Base-by-base conservation (phyloP, 441 rosid genomes). In the Melastoma candidum region DNA sequence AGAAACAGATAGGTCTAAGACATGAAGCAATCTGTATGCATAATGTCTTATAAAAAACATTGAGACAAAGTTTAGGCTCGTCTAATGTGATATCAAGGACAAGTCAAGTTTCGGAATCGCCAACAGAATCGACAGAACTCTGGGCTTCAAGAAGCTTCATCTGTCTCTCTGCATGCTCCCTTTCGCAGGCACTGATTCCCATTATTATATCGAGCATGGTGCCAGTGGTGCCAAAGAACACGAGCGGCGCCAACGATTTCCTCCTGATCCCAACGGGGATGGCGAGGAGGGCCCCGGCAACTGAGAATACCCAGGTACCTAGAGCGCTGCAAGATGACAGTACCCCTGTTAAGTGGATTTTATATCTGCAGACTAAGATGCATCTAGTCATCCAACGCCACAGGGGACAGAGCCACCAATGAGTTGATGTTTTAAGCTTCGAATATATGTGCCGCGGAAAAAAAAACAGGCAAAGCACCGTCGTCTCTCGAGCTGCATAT, bases 241-340 rank as follows among this genome's bases (percentile, higher is more conserved):
- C 96, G 3, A 90, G 90, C 2, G 96, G 95, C 3, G 74, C 93
- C 24, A 90, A 61, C 44, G 95, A 90, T 71, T 87, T 90, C 46
- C 84, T 77, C 61, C 79, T 87, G 46, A 90, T 90, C 22, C 97
- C 97, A 7, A 85, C 83, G 0, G 97, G 97, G 64, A 87, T 90
- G 2, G 96, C 97, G 11, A 84, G 58, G 74, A 90, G 73, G 64
- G 95, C 95, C 4, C 96, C 96, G 0, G 74, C 74, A 1, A 81
- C 87, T 3, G 97, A 85, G 74, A 90, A 90, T 46, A 90, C 82
- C 96, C 96, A 87, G 22, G 97, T 87, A 14, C 96, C 97, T 74
- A 87, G 56, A 59, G 97, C 96, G 60, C 96, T 87, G 74, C 67
- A 64, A 26, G 54, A 44, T 61, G 44, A 29, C 39, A 26, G 17